Evolutionary conservation across 495 filamentous ascomycete species (phyloP), one percentile per base, ranked within the genome.

Genomic region (Aspergillus nanangensis): DNA sequence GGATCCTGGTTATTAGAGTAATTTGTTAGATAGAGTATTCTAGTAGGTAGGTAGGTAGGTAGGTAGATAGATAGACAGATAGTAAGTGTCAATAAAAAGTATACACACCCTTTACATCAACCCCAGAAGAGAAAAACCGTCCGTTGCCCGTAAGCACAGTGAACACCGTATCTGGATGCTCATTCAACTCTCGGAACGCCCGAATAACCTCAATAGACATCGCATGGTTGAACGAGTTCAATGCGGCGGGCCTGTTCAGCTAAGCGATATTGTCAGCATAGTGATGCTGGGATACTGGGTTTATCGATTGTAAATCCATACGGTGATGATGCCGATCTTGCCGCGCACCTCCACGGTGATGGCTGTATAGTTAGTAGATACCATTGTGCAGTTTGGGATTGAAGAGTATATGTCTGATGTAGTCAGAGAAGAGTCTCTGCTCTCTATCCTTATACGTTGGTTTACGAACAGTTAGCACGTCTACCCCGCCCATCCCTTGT

Each of bases 121-220:
- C 54, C 0, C 54, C 50, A n/a, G 54, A 45, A 5, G 54, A 57
- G 22, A 57, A 57, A 43, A 57, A 57, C 4, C 54, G 46, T 15
- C 54, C 54, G 47, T 57, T 50, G 25, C 54, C 54, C 4, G 54
- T 57, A 5, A 57, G 44, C 7, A 57, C 50, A 1, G 54, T 57
- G 25, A 57, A 57, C 2, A 57, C 39, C 3, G 54, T 57, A 4
- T 31, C 14, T 4, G 50, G 50, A 14, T 57, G 3, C 33, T 48
- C 38, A 38, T 57, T 47, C 4, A 57, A 43, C 17, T 53, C 50
- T 36, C 51, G 51, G 15, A 57, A 38, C 1, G 50, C 54, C n/a
- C 43, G 25, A 14, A 57, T 22, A 7, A 47, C 53, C 15, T 57
- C 50, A 11, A 36, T 7, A 7, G 53, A 38, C 4, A 57, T 15